These are phyloP conservation scores for Aureobasidium melanogenum DNA, from an alignment of 2,329 filamentous ascomycete genomes.

Conservation along the genomic window DNA sequence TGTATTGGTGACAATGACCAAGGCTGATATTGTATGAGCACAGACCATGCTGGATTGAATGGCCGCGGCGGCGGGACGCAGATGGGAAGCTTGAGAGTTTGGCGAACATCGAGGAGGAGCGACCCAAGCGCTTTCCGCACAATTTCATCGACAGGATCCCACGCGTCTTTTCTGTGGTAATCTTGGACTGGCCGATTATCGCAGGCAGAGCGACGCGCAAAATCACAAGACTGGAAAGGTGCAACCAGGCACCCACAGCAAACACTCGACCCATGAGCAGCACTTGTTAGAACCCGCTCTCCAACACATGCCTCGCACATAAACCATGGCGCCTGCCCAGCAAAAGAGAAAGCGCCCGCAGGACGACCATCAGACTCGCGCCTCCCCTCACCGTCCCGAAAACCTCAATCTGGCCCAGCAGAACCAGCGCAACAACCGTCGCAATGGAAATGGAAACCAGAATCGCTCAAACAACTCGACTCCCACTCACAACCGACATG, in stretches of 20 bases:
- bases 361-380: conserved; percentile 33
- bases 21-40: conserved; percentile 7
- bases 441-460: conserved; percentile 12
- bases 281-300: background rate
- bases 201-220: background rate
- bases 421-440: conserved; percentile 27
- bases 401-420: conserved; percentile 45
- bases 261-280: background rate
- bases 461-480: conserved; percentile 8
- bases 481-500: conserved; percentile 12
- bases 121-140: background rate
- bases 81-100: background rate
- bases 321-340: conserved; percentile 40
- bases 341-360: conserved; percentile 49
- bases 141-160: background rate
- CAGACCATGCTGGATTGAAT: background rate
- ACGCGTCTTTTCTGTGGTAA: background rate
- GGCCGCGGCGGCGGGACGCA: background rate
- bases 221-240: background rate
- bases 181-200: background rate
- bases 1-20: background rate
- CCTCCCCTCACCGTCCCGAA: conserved; percentile 44
- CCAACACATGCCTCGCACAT: background rate
- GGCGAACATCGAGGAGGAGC: background rate
- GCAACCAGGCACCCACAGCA: background rate